Evolutionary conservation across 163 green algal species (phyloP).

Genomic region (Volvox carteri): DNA sequence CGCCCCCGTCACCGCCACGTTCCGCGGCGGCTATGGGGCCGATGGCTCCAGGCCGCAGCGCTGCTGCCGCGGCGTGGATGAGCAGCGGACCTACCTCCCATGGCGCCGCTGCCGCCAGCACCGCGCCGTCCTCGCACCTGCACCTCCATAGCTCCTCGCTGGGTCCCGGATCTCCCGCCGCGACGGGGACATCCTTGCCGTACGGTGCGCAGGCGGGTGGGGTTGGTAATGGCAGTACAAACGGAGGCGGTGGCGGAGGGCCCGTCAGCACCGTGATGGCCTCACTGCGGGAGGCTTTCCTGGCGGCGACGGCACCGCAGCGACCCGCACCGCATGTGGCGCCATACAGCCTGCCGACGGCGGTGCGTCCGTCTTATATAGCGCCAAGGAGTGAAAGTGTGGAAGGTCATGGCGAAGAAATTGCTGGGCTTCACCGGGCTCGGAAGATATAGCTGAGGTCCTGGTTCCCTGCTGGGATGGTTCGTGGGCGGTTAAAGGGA

Average conservation of each 20-base stretch:
- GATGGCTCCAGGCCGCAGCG: neutral
- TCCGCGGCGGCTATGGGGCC: neutral
- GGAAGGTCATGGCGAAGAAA: no score
- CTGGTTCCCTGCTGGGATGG: no score
- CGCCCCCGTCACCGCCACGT: neutral
- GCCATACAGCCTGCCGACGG: conserved; percentile 14
- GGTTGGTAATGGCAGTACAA: neutral
- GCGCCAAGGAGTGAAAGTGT: no score
- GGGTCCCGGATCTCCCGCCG: neutral
- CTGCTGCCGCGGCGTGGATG: neutral
- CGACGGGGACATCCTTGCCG: neutral
- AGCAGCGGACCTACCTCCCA: neutral
- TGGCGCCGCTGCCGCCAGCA: neutral
- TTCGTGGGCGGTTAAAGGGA: no score
- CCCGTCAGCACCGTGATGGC: neutral
- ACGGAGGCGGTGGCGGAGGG: neutral
- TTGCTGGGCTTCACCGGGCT: no score
- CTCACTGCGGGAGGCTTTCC: conserved; percentile 48
- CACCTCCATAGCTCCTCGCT: neutral
- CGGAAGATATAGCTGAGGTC: no score
- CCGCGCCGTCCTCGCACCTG: neutral
- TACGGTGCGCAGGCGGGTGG: neutral
- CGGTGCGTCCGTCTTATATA: conserved; percentile 4
- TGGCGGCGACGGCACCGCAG: conserved; percentile 43
- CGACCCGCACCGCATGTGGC: conserved; percentile 31